Conservation (phyloP, 1,139 yeast species). For the Hanseniaspora sp. region DNA sequence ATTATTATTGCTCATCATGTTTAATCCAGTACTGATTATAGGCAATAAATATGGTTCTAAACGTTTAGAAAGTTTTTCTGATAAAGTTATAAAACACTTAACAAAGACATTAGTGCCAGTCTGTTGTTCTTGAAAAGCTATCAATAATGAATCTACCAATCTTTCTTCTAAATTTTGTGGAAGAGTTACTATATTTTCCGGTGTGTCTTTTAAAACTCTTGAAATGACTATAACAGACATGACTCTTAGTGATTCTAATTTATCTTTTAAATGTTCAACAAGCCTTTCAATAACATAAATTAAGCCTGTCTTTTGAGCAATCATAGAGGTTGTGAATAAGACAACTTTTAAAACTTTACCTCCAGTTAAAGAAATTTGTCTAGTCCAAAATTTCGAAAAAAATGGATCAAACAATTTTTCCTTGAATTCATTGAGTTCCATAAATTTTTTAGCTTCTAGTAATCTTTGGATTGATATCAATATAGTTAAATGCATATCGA, state of each 20-base stretch:
- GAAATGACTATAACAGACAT: constrained; percentile 69
- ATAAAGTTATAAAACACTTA: constrained; percentile 54
- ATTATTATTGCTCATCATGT: constrained; percentile 60
- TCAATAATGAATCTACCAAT: constrained; percentile 71
- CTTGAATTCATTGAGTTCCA: constrained; percentile 38
- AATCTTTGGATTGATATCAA: constrained; percentile 52
- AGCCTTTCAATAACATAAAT: constrained; percentile 49
- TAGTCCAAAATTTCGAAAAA: constrained; percentile 65
- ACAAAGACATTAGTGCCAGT: constrained; percentile 44
- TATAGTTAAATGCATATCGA: constrained; percentile 74
- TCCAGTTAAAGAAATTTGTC: constrained; percentile 51
- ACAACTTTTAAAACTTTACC: constrained; percentile 47
- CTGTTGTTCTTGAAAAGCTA: constrained; percentile 73
- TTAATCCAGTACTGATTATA: constrained; percentile 61
- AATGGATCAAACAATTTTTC: constrained; percentile 41
- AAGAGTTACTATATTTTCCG: constrained; percentile 40
- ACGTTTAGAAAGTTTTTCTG: constrained; percentile 57
- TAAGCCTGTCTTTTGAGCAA: constrained; percentile 61
- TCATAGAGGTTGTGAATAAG: constrained; percentile 57
- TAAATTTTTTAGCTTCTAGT: constrained; percentile 38
- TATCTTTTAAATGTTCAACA: constrained; percentile 59
- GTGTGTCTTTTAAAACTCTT: constrained; percentile 35
- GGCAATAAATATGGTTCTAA: constrained; percentile 66
- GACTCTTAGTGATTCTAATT: constrained; percentile 63
- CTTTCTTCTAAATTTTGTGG: constrained; percentile 51